These are phyloP conservation scores for Quercus wislizeni DNA, from an alignment of 306 rosid species.

Conservation along the genomic window DNA sequence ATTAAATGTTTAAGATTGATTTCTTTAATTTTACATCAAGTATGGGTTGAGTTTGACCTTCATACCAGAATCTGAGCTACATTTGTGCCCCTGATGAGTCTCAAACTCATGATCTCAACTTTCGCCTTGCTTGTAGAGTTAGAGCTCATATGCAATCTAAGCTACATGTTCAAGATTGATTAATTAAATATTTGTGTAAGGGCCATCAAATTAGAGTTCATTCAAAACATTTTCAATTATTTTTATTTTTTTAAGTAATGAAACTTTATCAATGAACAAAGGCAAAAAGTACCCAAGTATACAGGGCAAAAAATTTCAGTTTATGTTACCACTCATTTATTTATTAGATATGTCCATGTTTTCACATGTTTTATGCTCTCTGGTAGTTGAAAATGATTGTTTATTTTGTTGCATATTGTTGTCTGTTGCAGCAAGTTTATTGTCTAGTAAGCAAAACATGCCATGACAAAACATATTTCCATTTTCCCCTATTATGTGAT, in stretches of 20 bases:
- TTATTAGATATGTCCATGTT: not conserved
- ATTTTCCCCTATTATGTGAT: not conserved
- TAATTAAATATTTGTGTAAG: not conserved
- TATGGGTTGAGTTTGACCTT: not conserved
- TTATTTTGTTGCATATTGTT: not conserved
- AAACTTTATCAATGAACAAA: too few species aligned
- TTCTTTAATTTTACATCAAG: not conserved
- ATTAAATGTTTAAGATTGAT: not conserved
- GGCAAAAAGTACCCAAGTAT: too few species aligned
- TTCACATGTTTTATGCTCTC: not conserved
- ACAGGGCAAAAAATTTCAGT: not conserved
- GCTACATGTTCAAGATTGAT: not conserved
- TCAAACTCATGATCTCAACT: too few species aligned
- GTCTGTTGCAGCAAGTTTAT: not conserved
- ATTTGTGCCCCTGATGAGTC: too few species aligned
- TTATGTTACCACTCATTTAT: not conserved
- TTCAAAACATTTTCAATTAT: not conserved
- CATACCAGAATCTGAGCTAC: too few species aligned
- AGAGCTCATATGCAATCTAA: too few species aligned
- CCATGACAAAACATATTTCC: not conserved
- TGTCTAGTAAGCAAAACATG: not conserved
- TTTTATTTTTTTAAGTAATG: too few species aligned
- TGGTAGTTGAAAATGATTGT: not conserved
- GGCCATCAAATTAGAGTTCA: not conserved
- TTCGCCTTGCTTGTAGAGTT: too few species aligned